Evolutionary conservation across 768 basidiomycete species (phyloP).

Genomic region (Kwoniella dejecticola): DNA sequence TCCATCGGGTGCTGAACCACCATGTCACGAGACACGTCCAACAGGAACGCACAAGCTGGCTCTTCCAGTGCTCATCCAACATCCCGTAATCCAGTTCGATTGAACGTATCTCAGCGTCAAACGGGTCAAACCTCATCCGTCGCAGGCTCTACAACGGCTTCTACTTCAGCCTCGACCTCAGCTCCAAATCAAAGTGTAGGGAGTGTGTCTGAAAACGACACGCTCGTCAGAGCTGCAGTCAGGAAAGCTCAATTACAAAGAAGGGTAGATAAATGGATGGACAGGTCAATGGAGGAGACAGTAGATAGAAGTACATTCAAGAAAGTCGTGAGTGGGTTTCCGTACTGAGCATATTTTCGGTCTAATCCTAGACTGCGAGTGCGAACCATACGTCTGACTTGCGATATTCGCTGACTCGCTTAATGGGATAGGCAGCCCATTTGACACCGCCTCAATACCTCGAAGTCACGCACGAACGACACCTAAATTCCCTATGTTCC

Average conservation of each 20-base stretch:
- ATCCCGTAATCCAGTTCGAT: conserved; percentile 10
- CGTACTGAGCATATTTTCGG: too few species aligned
- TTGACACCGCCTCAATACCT: conserved; percentile 44
- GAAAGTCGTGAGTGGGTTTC: conserved; percentile 37
- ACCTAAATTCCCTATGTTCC: conserved; percentile 47
- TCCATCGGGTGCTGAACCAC: too few species aligned
- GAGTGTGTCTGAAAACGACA: not conserved
- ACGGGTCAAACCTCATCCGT: too few species aligned
- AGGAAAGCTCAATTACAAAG: conserved; percentile 31
- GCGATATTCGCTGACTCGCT: not conserved
- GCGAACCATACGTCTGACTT: too few species aligned
- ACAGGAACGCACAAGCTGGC: not conserved
- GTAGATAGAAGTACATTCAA: conserved; percentile 36
- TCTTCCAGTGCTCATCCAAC: conserved; percentile 6
- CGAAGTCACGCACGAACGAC: conserved; percentile 49
- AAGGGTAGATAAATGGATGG: conserved; percentile 49
- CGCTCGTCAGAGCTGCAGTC: not conserved
- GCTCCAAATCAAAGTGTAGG: not conserved
- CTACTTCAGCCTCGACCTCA: too few species aligned
- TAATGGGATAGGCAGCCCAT: conserved; percentile 27
- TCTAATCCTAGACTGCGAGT: too few species aligned
- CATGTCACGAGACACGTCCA: too few species aligned
- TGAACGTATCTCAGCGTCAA: conserved; percentile 9
- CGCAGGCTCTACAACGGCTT: too few species aligned
- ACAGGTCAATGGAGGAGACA: conserved; percentile 47